Base-by-base conservation (phyloP, 2,329 filamentous ascomycete species). In the Aspergillus texensis region DNA sequence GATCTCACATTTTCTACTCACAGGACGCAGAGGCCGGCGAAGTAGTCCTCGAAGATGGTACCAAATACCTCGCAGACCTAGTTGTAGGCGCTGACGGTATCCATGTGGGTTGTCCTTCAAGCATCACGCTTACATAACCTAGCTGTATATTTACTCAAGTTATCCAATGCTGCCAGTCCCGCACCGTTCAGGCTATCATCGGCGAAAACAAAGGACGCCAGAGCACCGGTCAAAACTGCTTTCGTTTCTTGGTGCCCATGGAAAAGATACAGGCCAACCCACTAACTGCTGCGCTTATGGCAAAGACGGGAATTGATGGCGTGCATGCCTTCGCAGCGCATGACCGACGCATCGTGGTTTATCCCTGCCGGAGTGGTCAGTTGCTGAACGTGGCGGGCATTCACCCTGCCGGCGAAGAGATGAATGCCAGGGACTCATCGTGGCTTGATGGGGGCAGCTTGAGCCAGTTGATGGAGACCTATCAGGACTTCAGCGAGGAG, bases 201-300 rank as follows among this genome's bases (percentile, higher is more conserved):
- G 62, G 68, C 11, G 64, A 55, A 59, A 62, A 46, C 57, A 68
- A 60, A 28, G 67, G 61, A 64, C 39, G 39, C 14, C 39, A 41
- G 39, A 74, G 62, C 67, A 77, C 65, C 64, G 73, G 71, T 1
- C 71, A 72, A 58, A 68, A 69, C 58, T 76, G 71, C 32, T 78
- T 76, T 65, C 73, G 78, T 11, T 78, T 79, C 62, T 69, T 79
- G 46, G 77, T 80, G n/a, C 70, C 74, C 12, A 65, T 73, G 1
- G 52, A 63, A 8, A 72, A 75, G 24, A 67, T 78, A 46, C 66
- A 63, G 19, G 66, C 64, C 11, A 41, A 41, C 2, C 39, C 39
- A n/a, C 19, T 41, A 41, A 41, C 39, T 41, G 39, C 39, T 9
- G 6, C 39, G 16, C 39, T 41, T 41, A n/a, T 41, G 39, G 39